phyloP scores from a whole-genome alignment of 805 yeast genomes.

The Metschnikowia proteae region DNA sequence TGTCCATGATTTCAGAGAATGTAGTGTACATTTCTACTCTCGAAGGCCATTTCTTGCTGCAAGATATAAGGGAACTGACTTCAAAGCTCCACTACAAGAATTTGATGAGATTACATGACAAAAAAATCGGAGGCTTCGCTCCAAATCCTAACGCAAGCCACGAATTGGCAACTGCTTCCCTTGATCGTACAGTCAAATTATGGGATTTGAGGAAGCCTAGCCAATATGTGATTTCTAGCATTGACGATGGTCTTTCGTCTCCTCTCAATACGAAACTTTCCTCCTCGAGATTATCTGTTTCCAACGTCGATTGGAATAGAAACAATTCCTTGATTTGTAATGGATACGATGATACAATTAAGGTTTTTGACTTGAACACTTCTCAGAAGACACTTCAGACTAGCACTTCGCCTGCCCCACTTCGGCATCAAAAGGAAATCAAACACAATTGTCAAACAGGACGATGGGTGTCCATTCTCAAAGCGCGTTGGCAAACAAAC shows the following conservation, averaged over 20 bases:
- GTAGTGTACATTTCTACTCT: constrained; percentile 71
- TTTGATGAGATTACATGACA: constrained; percentile 70
- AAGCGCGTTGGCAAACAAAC: constrained; percentile 77
- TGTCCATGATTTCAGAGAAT: constrained; percentile 50
- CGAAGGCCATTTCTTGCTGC: constrained; percentile 71
- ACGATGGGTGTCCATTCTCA: constrained; percentile 90
- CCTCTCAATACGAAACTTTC: constrained; percentile 59
- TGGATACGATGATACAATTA: constrained; percentile 57
- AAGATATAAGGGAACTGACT: constrained; percentile 58
- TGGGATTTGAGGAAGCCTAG: constrained; percentile 76
- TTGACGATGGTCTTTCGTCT: constrained; percentile 22
- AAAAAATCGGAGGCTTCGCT: constrained; percentile 87
- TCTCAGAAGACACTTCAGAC: neutral
- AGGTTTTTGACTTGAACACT: constrained; percentile 10
- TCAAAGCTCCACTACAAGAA: constrained; percentile 21
- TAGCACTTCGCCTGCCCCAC: neutral
- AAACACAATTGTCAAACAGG: constrained; percentile 96
- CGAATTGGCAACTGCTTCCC: constrained; percentile 81
- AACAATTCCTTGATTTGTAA: constrained; percentile 76
- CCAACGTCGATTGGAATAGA: constrained; percentile 78
- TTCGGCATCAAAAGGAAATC: constrained; percentile 26
- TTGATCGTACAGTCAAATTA: constrained; percentile 77
- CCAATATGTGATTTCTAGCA: constrained; percentile 10
- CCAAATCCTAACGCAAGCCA: constrained; percentile 64
- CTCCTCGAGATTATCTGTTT: constrained; percentile 72